A percentile compares a stretch with the other conserved stretches of the same genome.
Evolutionary conservation across 305 asterid species (phyloP).

Genomic region (Solanum chacoense): DNA sequence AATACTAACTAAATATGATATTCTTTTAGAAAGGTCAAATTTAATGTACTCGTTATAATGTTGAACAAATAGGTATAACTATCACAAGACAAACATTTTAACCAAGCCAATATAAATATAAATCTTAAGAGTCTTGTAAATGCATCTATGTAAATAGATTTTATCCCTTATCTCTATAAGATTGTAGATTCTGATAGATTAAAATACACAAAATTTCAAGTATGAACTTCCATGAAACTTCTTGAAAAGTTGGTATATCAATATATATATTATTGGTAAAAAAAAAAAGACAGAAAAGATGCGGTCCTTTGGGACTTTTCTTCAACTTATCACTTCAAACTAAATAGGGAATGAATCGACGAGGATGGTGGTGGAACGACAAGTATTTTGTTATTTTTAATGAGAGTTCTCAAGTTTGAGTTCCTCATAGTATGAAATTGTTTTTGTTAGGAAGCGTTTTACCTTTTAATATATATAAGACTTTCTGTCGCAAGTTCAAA

Average conservation of each 20-base stretch:
- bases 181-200: neutral
- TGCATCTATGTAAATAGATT: rapidly evolving
- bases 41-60: no score
- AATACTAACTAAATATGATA: neutral
- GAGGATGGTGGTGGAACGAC: neutral
- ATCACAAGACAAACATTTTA: neutral
- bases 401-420: neutral
- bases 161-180: neutral
- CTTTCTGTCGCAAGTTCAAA: rapidly evolving
- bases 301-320: neutral
- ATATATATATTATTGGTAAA: neutral
- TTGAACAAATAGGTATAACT: no score
- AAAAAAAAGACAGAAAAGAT: neutral
- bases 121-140: neutral
- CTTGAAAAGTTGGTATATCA: neutral
- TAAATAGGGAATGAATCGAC: neutral
- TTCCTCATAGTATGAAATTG: no score
- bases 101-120: neutral
- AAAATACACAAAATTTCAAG: neutral
- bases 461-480: no score
- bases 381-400: no score
- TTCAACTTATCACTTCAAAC: neutral
- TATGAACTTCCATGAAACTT: constrained; percentile 11
- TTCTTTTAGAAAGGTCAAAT: no score
- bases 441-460: neutral